Base-by-base conservation (phyloP, 106 monocot genomes). In the Dendrobium huoshanense region DNA sequence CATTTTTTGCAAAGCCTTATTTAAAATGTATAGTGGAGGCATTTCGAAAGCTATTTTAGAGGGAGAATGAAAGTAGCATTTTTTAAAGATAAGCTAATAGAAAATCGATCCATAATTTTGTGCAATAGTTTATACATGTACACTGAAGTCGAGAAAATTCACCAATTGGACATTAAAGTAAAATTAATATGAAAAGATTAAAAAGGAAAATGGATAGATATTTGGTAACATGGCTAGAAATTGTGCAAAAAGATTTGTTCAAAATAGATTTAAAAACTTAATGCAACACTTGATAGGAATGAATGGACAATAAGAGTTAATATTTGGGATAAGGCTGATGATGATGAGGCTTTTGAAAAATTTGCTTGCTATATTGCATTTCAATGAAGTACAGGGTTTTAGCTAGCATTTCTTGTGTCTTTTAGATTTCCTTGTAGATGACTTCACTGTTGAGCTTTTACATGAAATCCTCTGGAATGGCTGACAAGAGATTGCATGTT, bases 401-500 rank as follows among this genome's bases (percentile, higher is more conserved):
- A 33, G 8, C 25, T 31, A 19, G 68, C 31, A 20, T 29, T 20
- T 68, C 31, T 61, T 61, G 7, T 7, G 61, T 61, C 61, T 22
- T 68, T 70, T 37, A 70, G 70, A 70, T 70, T 33, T 68, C 13
- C 25, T 25, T 68, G 25, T 68, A 40, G 56, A 56, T 56, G 27
- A 75, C 67, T 31, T 75, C 20, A 18, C 31, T 42, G 40, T 56
- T 75, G 44, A n/a, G 20, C 19, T 75, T 75, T 77, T 54, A 29
- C 29, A 70, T 29, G 70, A 70, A 37, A 37, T 55, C 4, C 5
- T 20, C 74, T 77, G 15, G 24, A 77, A 47, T 20, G 1, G 22
- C 15, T 10, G 54, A 55, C 55, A 55, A 31, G 51, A 54, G 77
- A 77, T 77, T 77, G 25, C 29, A 29, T 77, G 77, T 54, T 77